Evolutionary conservation across 352 stramenopile species (phyloP), one percentile per base, ranked within the genome.

Genomic region (Thalassiosira sp.): DNA sequence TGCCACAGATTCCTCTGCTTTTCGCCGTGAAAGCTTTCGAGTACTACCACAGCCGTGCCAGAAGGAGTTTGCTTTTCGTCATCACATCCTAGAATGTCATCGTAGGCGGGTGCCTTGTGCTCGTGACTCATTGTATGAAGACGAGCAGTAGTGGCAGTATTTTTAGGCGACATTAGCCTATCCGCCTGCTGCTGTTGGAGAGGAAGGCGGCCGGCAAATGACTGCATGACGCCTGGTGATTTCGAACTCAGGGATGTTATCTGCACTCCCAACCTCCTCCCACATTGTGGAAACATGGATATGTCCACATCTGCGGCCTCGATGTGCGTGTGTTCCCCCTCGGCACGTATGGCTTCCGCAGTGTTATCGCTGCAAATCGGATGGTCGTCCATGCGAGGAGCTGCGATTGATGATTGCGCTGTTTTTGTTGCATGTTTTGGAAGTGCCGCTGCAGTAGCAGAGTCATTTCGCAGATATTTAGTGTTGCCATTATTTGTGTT

Each of bases 1-100:
- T 57, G 48, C 53, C 35, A 61, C 35, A 61, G 3, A 7, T 61
- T 61, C 49, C 49, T 58, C n/a, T n/a, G n/a, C 40, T 66, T 37
- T 1, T 5, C 43, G 8, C 43, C 15, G 16, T 51, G 18, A 11
- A 51, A 51, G 16, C 18, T 51, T 11, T 51, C n/a, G 1, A 25
- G 15, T 11, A 51, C 43, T 2, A 51, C 16, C 1, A 51, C 18
- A 8, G 43, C 43, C 43, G 43, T 51, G n/a, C 43, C 43, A 2
- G 15, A 27, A 8, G 43, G 43, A 1, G 11, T 5, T 51, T 51
- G 43, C 10, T 11, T 11, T 11, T 45, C 35, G 16, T 6, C 16
- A 45, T n/a, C 11, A 16, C 16, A 51, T 15, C 40, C 43, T 25
- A 51, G 43, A 25, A 27, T 27, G 1, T 51, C 1, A 11, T 51